Evolutionary conservation across 2,329 filamentous ascomycete genomes (phyloP), one percentile per base, ranked within the genome.

Genomic region (Epichloe baconii): DNA sequence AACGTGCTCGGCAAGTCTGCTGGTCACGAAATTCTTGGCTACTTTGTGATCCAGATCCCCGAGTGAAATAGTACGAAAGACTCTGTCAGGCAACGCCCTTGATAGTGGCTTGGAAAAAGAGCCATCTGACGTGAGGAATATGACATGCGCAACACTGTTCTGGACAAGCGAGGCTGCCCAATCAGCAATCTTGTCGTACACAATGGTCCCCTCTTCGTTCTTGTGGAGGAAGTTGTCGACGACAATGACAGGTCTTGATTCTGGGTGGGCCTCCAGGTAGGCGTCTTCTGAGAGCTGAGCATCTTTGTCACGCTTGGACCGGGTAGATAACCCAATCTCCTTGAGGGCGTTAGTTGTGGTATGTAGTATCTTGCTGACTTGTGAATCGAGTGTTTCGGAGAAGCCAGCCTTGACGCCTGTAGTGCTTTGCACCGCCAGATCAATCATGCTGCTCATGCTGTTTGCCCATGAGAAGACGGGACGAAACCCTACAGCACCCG

Each of bases 391-490:
- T 0, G 89, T 96, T 64, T 96, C 91, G 0, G 88, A 94, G 63
- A 97, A 95, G 7, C 90, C 90, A 5, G 89, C 86, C 68, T 97
- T 96, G 52, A 94, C 86, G 12, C 91, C 91, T 19, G 91, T 95
- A 12, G 93, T 93, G 59, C 90, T 87, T 65, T 96, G 91, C 1
- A 93, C 88, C 21, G 91, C 93, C 38, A 97, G 78, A 59, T 97
- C 93, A 56, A 95, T 75, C 69, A 96, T 80, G 64, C 89, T 95
- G 68, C 87, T 95, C 57, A 97, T 80, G 61, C 83, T 95, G 67
- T 97, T 96, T 69, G 94, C 86, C 87, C 90, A 97, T 0, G 88
- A 94, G 65, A 98, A 98, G 0, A 98, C 82, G 0, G 93, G 93
- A 8, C 86, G 77, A 64, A 96, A 97, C 8, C 93, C 91, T 47